A percentile compares a stretch with the other conserved stretches of the same genome.
Evolutionary conservation across 139 green algal species (phyloP).

Genomic region (Chlorella sp.): DNA sequence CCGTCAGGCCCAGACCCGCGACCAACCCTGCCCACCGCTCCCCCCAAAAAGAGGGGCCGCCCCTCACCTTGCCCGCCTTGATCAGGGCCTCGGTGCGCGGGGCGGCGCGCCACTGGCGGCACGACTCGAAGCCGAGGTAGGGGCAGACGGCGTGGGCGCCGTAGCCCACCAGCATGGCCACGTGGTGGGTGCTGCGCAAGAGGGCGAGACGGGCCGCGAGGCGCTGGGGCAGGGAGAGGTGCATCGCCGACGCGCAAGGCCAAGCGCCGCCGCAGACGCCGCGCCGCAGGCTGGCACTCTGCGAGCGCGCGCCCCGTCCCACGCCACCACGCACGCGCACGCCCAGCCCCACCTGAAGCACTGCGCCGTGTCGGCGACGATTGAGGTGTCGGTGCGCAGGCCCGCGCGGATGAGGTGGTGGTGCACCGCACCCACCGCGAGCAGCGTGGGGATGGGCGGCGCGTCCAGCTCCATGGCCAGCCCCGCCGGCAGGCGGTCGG

Average conservation of each 20-base stretch:
- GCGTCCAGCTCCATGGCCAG: conserved; percentile 41
- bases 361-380: conserved; percentile 94
- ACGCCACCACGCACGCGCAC: no score
- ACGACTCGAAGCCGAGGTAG: conserved; percentile 95
- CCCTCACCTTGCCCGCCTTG: conserved; percentile 83
- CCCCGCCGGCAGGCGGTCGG: conserved; percentile 48
- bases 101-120: conserved; percentile 89
- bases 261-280: no score
- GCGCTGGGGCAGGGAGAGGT: no score
- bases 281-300: no score
- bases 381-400: conserved; percentile 87
- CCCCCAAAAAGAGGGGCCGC: no score
- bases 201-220: no score
- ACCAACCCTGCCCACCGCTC: no score
- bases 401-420: conserved; percentile 94
- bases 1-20: no score
- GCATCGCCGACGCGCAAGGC: no score
- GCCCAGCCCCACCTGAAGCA: no score
- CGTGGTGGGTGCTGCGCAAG: conserved; percentile 92
- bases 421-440: conserved; percentile 94
- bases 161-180: conserved; percentile 93
- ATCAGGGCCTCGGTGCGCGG: conserved; percentile 84
- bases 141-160: conserved; percentile 97
- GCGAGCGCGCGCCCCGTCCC: no score
- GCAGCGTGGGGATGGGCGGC: conserved; percentile 89